Evolutionary conservation across 192 early-diverging fungal species (phyloP).

Genomic region (Gryganskiella cystojenkinii): DNA sequence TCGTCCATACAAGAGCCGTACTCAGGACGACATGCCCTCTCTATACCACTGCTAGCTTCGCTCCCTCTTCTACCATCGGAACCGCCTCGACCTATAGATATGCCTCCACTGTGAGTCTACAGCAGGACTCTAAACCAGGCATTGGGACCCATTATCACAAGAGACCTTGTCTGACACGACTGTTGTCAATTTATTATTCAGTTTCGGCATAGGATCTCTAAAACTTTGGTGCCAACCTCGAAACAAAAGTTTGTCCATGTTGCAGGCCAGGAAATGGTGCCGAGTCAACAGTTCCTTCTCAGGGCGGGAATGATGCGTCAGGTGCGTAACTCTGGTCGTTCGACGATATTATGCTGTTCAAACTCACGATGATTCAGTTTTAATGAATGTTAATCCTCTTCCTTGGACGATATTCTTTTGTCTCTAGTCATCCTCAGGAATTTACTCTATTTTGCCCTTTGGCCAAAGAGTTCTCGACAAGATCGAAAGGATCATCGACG

Average conservation of each 20-base stretch:
- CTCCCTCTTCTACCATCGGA: no score
- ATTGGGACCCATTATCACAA: no score
- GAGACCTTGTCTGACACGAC: no score
- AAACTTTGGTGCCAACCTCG: slow-evolving; percentile 37
- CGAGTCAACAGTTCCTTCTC: slow-evolving; percentile 69
- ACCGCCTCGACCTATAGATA: no score
- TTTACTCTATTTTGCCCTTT: slow-evolving; percentile 86
- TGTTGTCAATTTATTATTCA: slow-evolving; percentile 5
- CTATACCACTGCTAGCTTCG: no score
- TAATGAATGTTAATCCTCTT: no score
- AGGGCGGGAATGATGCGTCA: slow-evolving; percentile 80
- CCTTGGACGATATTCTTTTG: neutral
- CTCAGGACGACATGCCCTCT: no score
- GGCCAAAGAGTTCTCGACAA: slow-evolving; percentile 80
- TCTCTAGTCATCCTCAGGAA: slow-evolving; percentile 79
- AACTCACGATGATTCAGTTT: neutral
- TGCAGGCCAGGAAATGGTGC: slow-evolving; percentile 47
- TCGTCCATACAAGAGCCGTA: no score
- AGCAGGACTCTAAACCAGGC: no score
- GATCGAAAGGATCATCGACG: slow-evolving; percentile 82
- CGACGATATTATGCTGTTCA: no score
- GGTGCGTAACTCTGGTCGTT: slow-evolving; percentile 60
- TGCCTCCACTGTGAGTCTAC: no score
- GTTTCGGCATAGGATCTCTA: slow-evolving; percentile 45
- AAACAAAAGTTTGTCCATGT: slow-evolving; percentile 51